Conservation (phyloP, 2,329 filamentous ascomycete species). For the Furcasterigmium furcatum region DNA sequence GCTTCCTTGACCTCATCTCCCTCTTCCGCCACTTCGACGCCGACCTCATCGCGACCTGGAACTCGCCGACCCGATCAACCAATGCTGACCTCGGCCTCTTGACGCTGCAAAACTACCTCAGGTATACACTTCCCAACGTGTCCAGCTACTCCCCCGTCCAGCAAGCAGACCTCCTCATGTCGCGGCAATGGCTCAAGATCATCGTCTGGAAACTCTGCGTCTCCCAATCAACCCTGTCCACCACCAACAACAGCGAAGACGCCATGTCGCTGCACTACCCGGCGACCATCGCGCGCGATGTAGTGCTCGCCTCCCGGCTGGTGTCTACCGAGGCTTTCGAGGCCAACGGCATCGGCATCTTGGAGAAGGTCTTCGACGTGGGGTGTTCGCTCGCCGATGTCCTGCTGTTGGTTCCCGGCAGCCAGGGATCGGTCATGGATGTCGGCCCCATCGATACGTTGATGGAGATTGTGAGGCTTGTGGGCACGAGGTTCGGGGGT, state of each 20-base stretch:
- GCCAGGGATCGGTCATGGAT: slow-evolving; percentile 2
- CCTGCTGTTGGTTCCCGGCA: slow-evolving; percentile 3
- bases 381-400: slow-evolving; percentile 26
- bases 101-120: slow-evolving; percentile 4
- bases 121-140: slow-evolving; percentile 2
- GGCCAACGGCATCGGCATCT: slow-evolving; percentile 26
- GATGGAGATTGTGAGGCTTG: slow-evolving; percentile 5
- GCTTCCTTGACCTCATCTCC: slow-evolving; percentile 24
- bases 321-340: slow-evolving; percentile 22
- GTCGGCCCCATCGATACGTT: slow-evolving; percentile 1
- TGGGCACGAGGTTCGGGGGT: slow-evolving; percentile 2
- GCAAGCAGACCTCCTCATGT: slow-evolving; percentile 19
- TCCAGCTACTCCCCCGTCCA: slow-evolving; percentile 13
- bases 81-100: slow-evolving; percentile 2
- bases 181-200: slow-evolving; percentile 20
- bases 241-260: slow-evolving; percentile 9
- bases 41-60: slow-evolving; percentile 23
- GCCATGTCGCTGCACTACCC: slow-evolving; percentile 22
- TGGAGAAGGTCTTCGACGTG: slow-evolving; percentile 29
- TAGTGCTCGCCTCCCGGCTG: slow-evolving; percentile 16
- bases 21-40: slow-evolving; percentile 21
- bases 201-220: slow-evolving; percentile 23
- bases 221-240: slow-evolving; percentile 14
- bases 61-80: slow-evolving; percentile 9
- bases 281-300: slow-evolving; percentile 17